Conservation (phyloP, 768 basidiomycete species). For the Tephrocybe sp. region DNA sequence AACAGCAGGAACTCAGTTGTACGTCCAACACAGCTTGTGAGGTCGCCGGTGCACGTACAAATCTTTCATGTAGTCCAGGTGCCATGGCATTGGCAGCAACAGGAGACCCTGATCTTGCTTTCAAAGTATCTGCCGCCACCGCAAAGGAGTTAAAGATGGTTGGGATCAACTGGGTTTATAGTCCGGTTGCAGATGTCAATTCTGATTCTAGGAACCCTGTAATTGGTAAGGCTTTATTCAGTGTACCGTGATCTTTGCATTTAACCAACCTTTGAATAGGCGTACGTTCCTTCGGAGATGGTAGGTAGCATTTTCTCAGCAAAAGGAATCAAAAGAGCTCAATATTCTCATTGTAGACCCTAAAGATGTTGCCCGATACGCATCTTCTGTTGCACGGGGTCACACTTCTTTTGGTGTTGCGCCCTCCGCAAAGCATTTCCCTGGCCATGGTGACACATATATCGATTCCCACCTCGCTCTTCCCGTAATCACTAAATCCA, state of each 20-base stretch:
- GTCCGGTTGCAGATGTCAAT: constrained; percentile 73
- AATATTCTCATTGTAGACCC: constrained; percentile 43
- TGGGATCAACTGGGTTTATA: constrained; percentile 72
- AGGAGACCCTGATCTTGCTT: constrained; percentile 40
- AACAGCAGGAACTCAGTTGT: constrained; percentile 67
- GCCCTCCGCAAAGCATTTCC: constrained; percentile 68
- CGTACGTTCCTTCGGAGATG: constrained; percentile 69
- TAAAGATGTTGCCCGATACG: constrained; percentile 44
- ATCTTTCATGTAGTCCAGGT: constrained; percentile 49
- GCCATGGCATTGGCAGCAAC: constrained; percentile 71
- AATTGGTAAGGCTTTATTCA: constrained; percentile 44
- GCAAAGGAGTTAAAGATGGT: constrained; percentile 55
- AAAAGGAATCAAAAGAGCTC: background rate
- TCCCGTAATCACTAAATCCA: constrained; percentile 54
- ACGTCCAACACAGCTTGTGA: constrained; percentile 21
- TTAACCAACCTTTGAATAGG: constrained; percentile 32
- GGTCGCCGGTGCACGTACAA: background rate
- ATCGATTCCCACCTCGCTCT: constrained; percentile 69
- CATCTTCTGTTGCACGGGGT: constrained; percentile 44
- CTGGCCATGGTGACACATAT: constrained; percentile 72
- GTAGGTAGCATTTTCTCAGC: constrained; percentile 26
- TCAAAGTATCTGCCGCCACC: constrained; percentile 43
- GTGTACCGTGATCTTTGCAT: background rate
- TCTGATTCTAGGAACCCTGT: constrained; percentile 68
- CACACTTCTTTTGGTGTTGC: constrained; percentile 49